A percentile compares a stretch with the other conserved stretches of the same genome.
Conservation (phyloP, 2,329 filamentous ascomycete genomes). For the Phialophora tarda region DNA sequence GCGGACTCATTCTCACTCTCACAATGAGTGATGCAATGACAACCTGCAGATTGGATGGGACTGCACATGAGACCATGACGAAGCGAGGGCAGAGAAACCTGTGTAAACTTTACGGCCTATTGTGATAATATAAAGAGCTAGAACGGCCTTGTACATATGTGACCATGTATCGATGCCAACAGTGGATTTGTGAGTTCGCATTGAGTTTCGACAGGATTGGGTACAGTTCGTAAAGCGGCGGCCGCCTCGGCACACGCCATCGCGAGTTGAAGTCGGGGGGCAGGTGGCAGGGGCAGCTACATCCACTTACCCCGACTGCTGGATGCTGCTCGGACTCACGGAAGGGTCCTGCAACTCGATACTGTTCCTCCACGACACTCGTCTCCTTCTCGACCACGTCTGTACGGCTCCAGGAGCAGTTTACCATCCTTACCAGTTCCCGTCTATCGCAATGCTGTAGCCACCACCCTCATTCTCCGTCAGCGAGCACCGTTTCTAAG, state of each 20-base stretch:
- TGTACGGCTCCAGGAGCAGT: background rate
- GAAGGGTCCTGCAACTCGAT: slow-evolving; percentile 8
- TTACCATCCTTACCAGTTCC: background rate
- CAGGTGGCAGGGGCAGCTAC: background rate
- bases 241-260: slow-evolving; percentile 6
- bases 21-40: slow-evolving; percentile 5
- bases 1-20: slow-evolving; percentile 14
- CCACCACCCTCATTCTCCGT: slow-evolving; percentile 1
- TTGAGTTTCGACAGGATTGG: background rate
- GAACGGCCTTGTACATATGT: background rate
- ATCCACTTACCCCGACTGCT: background rate
- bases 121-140: slow-evolving; percentile 1
- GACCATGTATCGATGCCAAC: background rate
- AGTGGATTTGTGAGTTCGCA: background rate
- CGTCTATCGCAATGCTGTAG: slow-evolving; percentile 13
- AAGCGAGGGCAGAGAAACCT: background rate
- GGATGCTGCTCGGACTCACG: slow-evolving; percentile 21
- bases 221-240: slow-evolving; percentile 1
- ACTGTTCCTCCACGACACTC: background rate
- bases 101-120: background rate
- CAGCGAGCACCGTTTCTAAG: background rate
- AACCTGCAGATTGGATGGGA: background rate
- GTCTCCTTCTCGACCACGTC: background rate
- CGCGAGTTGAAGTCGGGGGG: slow-evolving; percentile 3
- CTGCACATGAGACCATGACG: slow-evolving; percentile 4